Percentiles rank a stretch among this genome's conserved stretches.
phyloP scores from a whole-genome alignment of 495 filamentous ascomycete species.

The Penicillium coprophilum region DNA sequence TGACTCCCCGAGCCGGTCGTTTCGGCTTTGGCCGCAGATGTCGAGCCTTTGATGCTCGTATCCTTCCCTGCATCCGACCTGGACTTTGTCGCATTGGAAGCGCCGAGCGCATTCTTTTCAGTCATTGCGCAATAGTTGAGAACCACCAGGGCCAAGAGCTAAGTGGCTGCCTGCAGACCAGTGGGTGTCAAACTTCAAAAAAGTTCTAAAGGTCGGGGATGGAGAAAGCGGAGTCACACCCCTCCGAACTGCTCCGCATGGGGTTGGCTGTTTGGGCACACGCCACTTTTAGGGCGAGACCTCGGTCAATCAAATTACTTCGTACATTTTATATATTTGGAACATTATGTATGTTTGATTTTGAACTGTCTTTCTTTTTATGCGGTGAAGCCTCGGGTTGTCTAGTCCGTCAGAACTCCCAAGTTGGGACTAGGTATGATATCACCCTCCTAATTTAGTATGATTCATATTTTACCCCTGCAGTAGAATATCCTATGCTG shows the following conservation, averaged over 20 bases:
- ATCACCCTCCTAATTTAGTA: neutral
- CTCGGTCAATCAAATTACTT: constrained; percentile 10
- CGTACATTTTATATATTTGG: neutral
- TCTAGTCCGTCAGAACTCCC: constrained; percentile 1
- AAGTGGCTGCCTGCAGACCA: constrained; percentile 38
- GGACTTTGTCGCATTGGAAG: constrained; percentile 24
- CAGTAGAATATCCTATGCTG: neutral
- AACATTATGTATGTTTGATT: neutral
- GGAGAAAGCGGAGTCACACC: constrained; percentile 34
- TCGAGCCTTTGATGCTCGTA: constrained; percentile 33
- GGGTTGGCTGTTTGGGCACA: constrained; percentile 22
- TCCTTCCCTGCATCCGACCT: constrained; percentile 28
- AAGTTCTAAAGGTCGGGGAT: constrained; percentile 17
- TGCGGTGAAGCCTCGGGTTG: neutral
- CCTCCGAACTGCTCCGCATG: constrained; percentile 44
- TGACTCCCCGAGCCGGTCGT: constrained; percentile 38
- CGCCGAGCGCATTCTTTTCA: constrained; percentile 35
- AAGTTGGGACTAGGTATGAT: constrained; percentile 5
- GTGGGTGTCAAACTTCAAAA: constrained; percentile 19
- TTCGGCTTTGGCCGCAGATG: constrained; percentile 41
- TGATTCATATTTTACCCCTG: constrained; percentile 1
- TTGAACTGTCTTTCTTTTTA: neutral
- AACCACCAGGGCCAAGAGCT: constrained; percentile 24
- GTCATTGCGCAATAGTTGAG: constrained; percentile 31
- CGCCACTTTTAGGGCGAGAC: constrained; percentile 10